Conservation (phyloP, 129 eudicot species). For the Arctium minus region DNA sequence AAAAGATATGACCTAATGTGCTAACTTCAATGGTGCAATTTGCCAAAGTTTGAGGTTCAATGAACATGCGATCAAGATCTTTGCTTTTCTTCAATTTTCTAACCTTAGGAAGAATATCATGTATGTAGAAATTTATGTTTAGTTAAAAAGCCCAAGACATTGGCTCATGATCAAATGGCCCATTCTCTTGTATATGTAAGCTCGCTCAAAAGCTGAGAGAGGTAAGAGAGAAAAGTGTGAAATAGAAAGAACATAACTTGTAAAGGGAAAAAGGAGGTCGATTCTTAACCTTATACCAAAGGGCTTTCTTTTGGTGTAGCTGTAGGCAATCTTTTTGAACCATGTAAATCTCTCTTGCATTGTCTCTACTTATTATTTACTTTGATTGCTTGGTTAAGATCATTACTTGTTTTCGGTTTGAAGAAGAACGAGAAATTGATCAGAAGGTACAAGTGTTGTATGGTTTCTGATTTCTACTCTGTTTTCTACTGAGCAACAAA, state of each 20-base stretch:
- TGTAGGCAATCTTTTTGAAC: neutral
- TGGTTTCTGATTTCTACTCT: no score
- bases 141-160: no score
- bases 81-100: neutral
- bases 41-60: neutral
- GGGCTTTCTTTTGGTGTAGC: neutral
- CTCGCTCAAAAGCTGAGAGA: no score
- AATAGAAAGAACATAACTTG: neutral
- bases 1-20: neutral
- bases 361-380: neutral
- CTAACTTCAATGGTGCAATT: conserved; percentile 13
- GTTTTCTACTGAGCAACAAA: no score
- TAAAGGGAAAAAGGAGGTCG: no score
- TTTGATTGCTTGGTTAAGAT: no score
- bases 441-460: no score
- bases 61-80: neutral
- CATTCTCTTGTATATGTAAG: no score
- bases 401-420: no score
- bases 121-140: no score
- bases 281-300: neutral
- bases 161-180: no score
- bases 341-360: neutral
- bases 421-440: no score
- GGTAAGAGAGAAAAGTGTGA: neutral
- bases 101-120: neutral